Evolutionary conservation across 1,284 basidiomycete species (phyloP).

Genomic region (Trametes hirsuta): DNA sequence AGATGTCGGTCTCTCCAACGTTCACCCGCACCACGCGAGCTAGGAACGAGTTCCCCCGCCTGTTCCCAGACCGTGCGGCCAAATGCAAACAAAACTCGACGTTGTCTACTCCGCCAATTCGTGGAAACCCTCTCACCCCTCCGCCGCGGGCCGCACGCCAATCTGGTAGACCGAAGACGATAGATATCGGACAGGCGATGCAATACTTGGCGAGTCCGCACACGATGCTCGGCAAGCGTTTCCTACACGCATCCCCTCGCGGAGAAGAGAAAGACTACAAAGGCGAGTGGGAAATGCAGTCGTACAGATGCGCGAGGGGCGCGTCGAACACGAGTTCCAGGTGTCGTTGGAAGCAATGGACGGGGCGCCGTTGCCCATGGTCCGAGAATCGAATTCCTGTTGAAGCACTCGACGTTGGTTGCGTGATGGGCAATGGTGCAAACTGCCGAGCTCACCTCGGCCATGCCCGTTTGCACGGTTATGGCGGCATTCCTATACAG

Average conservation of each 20-base stretch:
- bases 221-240: conserved; percentile 6
- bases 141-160: background rate
- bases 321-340: conserved; percentile 10
- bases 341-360: background rate
- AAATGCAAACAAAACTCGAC: background rate
- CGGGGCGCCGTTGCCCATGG: conserved; percentile 4
- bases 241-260: background rate
- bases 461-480: no score
- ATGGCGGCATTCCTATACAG: no score
- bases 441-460: no score
- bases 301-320: conserved; percentile 5
- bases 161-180: background rate
- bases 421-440: background rate
- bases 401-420: conserved; percentile 4
- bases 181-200: background rate
- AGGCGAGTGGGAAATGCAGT: conserved; percentile 8
- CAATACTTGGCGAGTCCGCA: background rate
- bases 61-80: background rate
- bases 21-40: no score
- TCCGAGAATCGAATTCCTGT: background rate
- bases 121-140: background rate
- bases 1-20: no score
- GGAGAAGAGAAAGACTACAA: background rate
- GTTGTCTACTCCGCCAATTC: background rate
- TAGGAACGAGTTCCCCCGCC: background rate